Conservation (phyloP, 2,329 filamentous ascomycete genomes). For the Tolypocladium cylindrosporum region DNA sequence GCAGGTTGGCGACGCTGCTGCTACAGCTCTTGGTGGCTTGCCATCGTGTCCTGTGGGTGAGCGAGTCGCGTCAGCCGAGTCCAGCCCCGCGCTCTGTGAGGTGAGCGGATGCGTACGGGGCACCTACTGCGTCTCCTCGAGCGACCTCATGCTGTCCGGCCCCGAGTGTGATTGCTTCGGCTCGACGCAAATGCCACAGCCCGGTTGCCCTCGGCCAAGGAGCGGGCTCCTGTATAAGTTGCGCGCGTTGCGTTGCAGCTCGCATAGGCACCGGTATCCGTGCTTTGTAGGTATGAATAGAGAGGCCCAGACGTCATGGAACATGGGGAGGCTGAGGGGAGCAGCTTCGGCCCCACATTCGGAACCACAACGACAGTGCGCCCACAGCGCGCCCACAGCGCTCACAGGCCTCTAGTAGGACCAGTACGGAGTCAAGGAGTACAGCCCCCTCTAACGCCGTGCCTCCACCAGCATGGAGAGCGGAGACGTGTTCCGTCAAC, state of each 20-base stretch:
- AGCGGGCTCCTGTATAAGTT: neutral
- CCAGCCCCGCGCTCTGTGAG: neutral
- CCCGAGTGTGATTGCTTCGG: neutral
- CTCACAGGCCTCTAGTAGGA: neutral
- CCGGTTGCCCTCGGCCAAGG: neutral
- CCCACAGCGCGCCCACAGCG: neutral
- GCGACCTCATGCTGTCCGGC: constrained; percentile 22
- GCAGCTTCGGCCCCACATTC: neutral
- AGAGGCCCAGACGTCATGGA: neutral
- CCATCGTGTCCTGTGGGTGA: constrained; percentile 52
- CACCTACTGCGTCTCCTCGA: constrained; percentile 28
- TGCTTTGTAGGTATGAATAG: no score
- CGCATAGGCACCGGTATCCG: neutral
- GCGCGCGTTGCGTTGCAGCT: neutral
- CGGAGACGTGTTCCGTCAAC: neutral
- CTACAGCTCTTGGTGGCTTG: constrained; percentile 49
- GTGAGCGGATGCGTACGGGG: neutral
- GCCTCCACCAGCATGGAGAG: neutral
- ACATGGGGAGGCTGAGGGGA: neutral
- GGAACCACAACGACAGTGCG: neutral
- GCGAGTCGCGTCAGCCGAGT: constrained; percentile 2
- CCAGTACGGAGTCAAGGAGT: neutral
- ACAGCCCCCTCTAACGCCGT: neutral
- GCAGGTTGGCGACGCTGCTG: constrained; percentile 49
- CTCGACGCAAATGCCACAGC: neutral